These are phyloP conservation scores for Aleurites moluccanus DNA, from an alignment of 441 rosid genomes.

Conservation along the genomic window DNA sequence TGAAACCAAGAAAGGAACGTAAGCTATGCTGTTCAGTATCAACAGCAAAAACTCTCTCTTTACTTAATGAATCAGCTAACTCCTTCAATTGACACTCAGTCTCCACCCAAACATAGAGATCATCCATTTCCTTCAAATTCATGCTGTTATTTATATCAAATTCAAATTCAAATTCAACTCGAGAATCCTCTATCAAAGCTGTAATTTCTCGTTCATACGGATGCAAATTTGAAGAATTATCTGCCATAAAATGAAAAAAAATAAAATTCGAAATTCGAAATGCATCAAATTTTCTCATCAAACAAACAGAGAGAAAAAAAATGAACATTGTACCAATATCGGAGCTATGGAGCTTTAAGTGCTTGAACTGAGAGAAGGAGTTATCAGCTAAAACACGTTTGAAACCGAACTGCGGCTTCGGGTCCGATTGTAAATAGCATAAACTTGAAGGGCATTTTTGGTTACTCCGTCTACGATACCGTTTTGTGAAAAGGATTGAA, in stretches of 20 bases:
- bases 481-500: slow-evolving; percentile 39
- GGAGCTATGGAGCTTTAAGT: slow-evolving; percentile 38
- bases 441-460: slow-evolving; percentile 30
- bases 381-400: slow-evolving; percentile 84
- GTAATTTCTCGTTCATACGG: slow-evolving; percentile 67
- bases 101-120: slow-evolving; percentile 67
- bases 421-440: slow-evolving; percentile 65
- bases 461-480: slow-evolving; percentile 41
- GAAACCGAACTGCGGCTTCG: slow-evolving; percentile 68
- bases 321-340: slow-evolving; percentile 33
- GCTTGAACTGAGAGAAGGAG: slow-evolving; percentile 75
- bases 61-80: slow-evolving; percentile 54
- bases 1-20: slow-evolving; percentile 82
- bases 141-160: slow-evolving; percentile 18
- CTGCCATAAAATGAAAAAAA: slow-evolving; percentile 29
- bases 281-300: background rate
- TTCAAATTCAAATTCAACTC: slow-evolving; percentile 32
- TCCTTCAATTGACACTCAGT: slow-evolving; percentile 59
- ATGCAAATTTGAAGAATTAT: slow-evolving; percentile 47
- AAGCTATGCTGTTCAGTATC: slow-evolving; percentile 96
- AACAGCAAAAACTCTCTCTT: slow-evolving; percentile 59
- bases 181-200: slow-evolving; percentile 50
- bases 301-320: background rate
- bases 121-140: slow-evolving; percentile 42
- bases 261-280: background rate